Base-by-base conservation (phyloP, 306 rosid species). In the Cicer bijugum region DNA sequence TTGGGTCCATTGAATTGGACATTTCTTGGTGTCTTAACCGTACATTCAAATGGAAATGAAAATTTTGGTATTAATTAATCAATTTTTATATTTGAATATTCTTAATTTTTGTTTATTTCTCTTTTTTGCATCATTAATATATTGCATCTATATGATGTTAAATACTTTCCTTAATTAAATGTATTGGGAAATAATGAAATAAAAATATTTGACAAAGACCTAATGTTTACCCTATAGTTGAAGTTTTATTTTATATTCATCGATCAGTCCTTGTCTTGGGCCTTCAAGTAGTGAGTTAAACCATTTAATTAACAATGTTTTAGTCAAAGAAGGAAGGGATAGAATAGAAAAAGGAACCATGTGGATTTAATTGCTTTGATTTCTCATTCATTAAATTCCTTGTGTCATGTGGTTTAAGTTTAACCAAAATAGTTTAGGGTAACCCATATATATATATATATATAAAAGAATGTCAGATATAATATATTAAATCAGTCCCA, bases 291-390 rank as follows among this genome's bases (percentile, higher is more conserved):
- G 35, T 12, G 17, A 56, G 39, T 28, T 55, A 39, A 65, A 40
- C 56, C 56, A 61, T 20, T 75, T 51, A 51, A 56, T 17, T 76
- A 19, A 58, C 8, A 55, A 16, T 33, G 47, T 17, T 68, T n/a
- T 58, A 8, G 53, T 67, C 44, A 47, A 77, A 12, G 42, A 9
- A 59, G 44, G 46, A 55, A 7, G 5, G 8, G 66, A 59, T 17
- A 12, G 35, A 43, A 12, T 51, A 6, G 47, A 46, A 46, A 46
- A 46, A 9, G 6, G 0, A 63, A 39, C 9, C 48, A 2, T 4
- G 50, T 63, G n/a, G 69, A 5, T 63, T 15, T 9, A 9, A 44
- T 44, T 40, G 47, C 7, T 63, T 63, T 63, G 48, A 39, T 63
- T 37, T 35, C 44, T 59, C 42, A 59, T 12, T 59, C 12, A 38